phyloP scores from a whole-genome alignment of 768 basidiomycete genomes.

The Boletus speciosus region DNA sequence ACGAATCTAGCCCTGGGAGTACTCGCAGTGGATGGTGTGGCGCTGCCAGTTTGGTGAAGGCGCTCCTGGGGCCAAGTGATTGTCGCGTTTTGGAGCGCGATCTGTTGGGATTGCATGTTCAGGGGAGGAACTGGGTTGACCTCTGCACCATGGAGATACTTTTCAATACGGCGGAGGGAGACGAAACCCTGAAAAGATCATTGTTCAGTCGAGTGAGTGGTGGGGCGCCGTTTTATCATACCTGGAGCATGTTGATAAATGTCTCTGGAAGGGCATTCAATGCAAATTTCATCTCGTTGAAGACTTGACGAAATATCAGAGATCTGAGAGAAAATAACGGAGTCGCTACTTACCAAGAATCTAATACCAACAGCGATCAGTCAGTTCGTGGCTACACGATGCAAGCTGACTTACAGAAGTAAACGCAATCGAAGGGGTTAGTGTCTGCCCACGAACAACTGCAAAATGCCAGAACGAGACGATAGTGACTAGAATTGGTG shows the following conservation, averaged over 20 bases:
- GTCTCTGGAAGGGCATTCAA: slow-evolving; percentile 88
- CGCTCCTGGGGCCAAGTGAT: slow-evolving; percentile 90
- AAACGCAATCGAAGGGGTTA: slow-evolving; percentile 87
- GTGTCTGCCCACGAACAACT: slow-evolving; percentile 58
- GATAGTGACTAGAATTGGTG: slow-evolving; percentile 57
- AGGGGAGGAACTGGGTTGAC: slow-evolving; percentile 61
- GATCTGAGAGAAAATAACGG: background rate
- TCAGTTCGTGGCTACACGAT: background rate
- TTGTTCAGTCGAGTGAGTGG: background rate
- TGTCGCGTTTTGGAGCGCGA: slow-evolving; percentile 81
- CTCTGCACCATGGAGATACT: slow-evolving; percentile 76
- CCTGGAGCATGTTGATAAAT: slow-evolving; percentile 86
- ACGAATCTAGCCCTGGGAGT: slow-evolving; percentile 81
- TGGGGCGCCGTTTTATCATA: slow-evolving; percentile 15
- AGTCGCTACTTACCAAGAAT: slow-evolving; percentile 37
- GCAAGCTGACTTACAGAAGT: slow-evolving; percentile 47
- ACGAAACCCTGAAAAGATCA: slow-evolving; percentile 56
- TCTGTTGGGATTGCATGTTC: slow-evolving; percentile 50
- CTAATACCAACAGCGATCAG: slow-evolving; percentile 16
- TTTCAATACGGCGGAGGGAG: slow-evolving; percentile 86
- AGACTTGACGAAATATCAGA: slow-evolving; percentile 46
- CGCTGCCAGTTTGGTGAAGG: slow-evolving; percentile 37
- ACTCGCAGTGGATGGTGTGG: slow-evolving; percentile 51
- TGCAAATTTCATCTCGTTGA: slow-evolving; percentile 84
- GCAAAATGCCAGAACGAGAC: slow-evolving; percentile 71